phyloP scores from a whole-genome alignment of 163 green algal genomes.

The Prototheca wickerhamii region DNA sequence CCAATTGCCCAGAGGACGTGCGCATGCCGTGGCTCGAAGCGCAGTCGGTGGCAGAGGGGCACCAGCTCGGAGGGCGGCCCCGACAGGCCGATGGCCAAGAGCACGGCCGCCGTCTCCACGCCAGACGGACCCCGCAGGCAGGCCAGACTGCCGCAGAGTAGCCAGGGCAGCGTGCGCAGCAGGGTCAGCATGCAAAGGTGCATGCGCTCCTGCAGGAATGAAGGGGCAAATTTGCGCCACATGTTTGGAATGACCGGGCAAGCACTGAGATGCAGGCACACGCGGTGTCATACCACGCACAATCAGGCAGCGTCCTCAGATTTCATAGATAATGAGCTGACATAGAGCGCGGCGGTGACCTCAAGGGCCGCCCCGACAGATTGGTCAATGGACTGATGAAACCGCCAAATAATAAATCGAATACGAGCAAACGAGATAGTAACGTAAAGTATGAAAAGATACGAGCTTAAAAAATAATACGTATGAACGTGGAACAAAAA shows the following conservation, averaged over 20 bases:
- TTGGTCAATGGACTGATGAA: no score
- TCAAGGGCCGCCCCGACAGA: no score
- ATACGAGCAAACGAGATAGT: no score
- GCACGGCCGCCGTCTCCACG: not conserved
- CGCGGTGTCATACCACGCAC: not conserved
- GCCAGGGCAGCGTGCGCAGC: not conserved
- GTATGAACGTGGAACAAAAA: no score
- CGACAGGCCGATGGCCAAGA: not conserved
- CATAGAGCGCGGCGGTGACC: no score
- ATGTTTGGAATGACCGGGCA: no score
- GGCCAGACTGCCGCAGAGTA: no score
- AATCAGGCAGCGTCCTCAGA: constrained; percentile 10
- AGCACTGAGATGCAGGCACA: not conserved
- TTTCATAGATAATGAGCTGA: constrained; percentile 17
- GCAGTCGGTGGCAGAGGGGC: not conserved
- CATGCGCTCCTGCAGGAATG: not conserved
- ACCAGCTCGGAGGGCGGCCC: not conserved
- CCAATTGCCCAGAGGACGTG: not conserved
- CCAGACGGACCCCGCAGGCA: not conserved
- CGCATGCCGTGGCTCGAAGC: not conserved
- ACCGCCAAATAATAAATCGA: no score
- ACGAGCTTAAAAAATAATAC: no score
- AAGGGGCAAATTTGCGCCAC: not conserved
- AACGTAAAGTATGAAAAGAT: no score
- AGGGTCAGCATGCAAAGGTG: not conserved